Evolutionary conservation across 2,329 filamentous ascomycete species (phyloP).

Genomic region (Capronia epimyces): DNA sequence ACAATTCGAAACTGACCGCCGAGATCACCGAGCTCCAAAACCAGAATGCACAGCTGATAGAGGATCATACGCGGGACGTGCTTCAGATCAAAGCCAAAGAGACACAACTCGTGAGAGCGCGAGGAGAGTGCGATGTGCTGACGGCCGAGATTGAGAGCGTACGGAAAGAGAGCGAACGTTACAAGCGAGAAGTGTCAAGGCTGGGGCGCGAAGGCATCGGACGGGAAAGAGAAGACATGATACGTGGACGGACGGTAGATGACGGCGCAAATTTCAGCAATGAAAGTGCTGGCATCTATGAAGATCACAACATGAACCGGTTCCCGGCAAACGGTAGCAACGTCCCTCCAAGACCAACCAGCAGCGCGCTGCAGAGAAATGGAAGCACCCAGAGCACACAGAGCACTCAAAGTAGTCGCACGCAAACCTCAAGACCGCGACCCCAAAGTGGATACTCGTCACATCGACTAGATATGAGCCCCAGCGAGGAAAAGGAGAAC

Average conservation of each 20-base stretch:
- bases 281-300: slow-evolving; percentile 46
- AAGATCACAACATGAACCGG: slow-evolving; percentile 31
- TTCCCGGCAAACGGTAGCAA: slow-evolving; percentile 26
- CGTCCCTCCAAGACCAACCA: slow-evolving; percentile 18
- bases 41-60: slow-evolving; percentile 92
- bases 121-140: slow-evolving; percentile 81
- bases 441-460: slow-evolving; percentile 34
- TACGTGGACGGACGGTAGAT: slow-evolving; percentile 18
- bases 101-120: slow-evolving; percentile 86
- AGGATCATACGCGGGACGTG: slow-evolving; percentile 92
- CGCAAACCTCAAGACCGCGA: slow-evolving; percentile 28
- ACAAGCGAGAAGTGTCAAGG: slow-evolving; percentile 74
- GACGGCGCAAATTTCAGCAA: slow-evolving; percentile 56
- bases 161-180: slow-evolving; percentile 78
- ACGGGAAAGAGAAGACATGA: slow-evolving; percentile 27
- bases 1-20: slow-evolving; percentile 73
- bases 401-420: slow-evolving; percentile 9
- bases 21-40: slow-evolving; percentile 94
- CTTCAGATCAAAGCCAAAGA: slow-evolving; percentile 97
- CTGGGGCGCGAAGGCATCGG: slow-evolving; percentile 43
- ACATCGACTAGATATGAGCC: slow-evolving; percentile 41
- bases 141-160: slow-evolving; percentile 81
- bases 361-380: slow-evolving; percentile 24
- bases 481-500: slow-evolving; percentile 72
- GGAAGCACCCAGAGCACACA: slow-evolving; percentile 25